phyloP scores from a whole-genome alignment of 768 basidiomycete genomes.

The Leccinum disarticulatum region DNA sequence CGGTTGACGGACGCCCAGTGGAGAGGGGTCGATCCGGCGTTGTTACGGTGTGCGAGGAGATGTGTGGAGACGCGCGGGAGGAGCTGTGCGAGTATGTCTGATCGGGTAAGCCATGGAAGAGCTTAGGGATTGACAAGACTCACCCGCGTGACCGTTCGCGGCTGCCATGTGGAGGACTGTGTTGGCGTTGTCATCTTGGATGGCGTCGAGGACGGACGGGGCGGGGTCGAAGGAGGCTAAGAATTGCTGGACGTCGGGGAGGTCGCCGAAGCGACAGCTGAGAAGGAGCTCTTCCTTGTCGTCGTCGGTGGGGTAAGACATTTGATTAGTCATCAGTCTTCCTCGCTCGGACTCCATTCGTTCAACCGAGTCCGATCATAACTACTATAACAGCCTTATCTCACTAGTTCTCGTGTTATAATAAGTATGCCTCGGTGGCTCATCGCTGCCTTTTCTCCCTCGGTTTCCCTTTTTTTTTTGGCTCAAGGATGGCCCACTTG shows the following conservation, averaged over 20 bases:
- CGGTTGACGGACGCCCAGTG: conserved; percentile 92
- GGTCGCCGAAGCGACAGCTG: conserved; percentile 84
- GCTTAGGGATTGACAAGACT: neutral
- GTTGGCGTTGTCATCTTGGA: conserved; percentile 78
- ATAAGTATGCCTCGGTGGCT: neutral
- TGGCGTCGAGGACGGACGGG: conserved; percentile 45
- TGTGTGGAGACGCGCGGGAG: conserved; percentile 56
- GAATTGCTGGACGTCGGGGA: conserved; percentile 73
- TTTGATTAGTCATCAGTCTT: neutral
- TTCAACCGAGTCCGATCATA: too few species aligned
- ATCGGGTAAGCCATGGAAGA: neutral
- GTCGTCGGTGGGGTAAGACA: conserved; percentile 40
- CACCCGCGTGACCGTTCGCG: conserved; percentile 88
- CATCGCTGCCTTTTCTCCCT: neutral
- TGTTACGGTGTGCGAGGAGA: conserved; percentile 63
- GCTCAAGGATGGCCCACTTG: conserved; percentile 54
- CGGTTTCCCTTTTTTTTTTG: neutral
- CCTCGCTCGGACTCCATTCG: too few species aligned
- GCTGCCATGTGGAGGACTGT: conserved; percentile 82
- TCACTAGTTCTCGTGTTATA: too few species aligned
- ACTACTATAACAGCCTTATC: too few species aligned
- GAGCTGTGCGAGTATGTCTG: conserved; percentile 77
- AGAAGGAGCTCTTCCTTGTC: conserved; percentile 76
- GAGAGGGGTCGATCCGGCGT: conserved; percentile 75
- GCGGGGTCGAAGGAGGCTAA: conserved; percentile 46